These are phyloP conservation scores for Tolypocladium tropicale DNA, from an alignment of 2,329 filamentous ascomycete genomes.

Conservation along the genomic window DNA sequence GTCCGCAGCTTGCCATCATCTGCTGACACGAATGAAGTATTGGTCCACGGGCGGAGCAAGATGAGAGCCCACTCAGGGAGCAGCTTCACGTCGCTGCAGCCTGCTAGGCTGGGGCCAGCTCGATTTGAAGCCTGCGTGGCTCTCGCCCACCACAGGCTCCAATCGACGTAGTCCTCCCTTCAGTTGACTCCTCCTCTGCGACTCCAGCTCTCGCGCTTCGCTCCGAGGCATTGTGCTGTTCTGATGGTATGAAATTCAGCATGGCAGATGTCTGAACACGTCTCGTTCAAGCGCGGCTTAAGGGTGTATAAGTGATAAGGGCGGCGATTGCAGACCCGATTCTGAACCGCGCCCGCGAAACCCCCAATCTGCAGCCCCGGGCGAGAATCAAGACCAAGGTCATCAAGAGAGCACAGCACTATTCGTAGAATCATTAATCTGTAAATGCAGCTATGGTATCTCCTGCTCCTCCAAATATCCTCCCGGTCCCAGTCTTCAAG, in stretches of 20 bases:
- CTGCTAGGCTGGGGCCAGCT: background rate
- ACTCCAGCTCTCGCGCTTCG: conserved; percentile 9
- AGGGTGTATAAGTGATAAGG: too few relatives aligned
- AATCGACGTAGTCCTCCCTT: background rate
- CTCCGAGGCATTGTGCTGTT: conserved; percentile 27
- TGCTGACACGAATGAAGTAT: too few relatives aligned
- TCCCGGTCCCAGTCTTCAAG: background rate
- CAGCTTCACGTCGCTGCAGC: background rate
- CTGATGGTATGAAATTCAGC: too few relatives aligned
- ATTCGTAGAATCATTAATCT: background rate
- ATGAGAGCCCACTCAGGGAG: background rate
- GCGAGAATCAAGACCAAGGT: too few relatives aligned
- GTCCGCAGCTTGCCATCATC: too few relatives aligned
- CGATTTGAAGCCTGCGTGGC: background rate
- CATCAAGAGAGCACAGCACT: background rate
- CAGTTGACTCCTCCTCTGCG: conserved; percentile 2
- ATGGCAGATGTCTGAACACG: too few relatives aligned
- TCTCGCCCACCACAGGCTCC: too few relatives aligned
- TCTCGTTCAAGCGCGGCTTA: too few relatives aligned
- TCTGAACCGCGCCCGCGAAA: background rate
- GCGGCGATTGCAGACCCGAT: too few relatives aligned
- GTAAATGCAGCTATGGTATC: background rate
- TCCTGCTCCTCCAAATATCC: background rate
- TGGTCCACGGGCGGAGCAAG: too few relatives aligned
- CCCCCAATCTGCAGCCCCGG: background rate